A percentile compares a stretch with the other conserved stretches of the same genome.
Evolutionary conservation across 768 basidiomycete species (phyloP).

Genomic region (Serendipita indica): DNA sequence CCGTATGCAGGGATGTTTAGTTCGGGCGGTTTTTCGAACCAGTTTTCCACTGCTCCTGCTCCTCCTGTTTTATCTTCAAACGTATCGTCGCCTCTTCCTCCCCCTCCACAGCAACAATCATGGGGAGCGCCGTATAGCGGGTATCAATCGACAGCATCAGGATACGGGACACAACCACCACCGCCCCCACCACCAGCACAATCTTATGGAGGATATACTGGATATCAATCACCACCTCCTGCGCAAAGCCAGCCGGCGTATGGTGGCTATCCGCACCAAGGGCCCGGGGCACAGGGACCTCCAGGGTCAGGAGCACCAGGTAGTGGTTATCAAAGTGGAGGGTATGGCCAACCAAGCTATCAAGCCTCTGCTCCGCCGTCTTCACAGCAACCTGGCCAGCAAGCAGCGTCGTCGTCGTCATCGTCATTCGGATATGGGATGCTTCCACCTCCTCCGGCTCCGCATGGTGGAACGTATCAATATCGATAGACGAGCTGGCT

Average conservation of each 20-base stretch:
- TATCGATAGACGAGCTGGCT: no score
- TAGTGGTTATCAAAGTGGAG: no score
- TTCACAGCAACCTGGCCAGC: no score
- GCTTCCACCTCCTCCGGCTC: no score
- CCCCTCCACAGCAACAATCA: slow-evolving; percentile 11
- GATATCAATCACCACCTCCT: no score
- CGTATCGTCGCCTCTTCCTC: slow-evolving; percentile 7
- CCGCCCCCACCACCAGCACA: slow-evolving; percentile 5
- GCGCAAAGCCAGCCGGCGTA: background rate
- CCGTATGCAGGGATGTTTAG: slow-evolving; percentile 15
- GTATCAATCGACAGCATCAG: background rate
- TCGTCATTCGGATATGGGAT: no score
- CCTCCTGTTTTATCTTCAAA: slow-evolving; percentile 11
- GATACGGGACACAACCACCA: background rate
- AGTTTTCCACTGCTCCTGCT: background rate
- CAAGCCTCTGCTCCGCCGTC: no score
- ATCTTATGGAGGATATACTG: no score
- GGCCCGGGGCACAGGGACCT: no score
- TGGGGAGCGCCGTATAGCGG: background rate
- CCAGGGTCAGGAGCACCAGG: slow-evolving; percentile 2
- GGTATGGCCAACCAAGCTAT: no score
- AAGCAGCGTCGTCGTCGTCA: no score
- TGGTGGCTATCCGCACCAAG: background rate
- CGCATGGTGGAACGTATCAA: no score
- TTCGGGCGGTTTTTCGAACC: slow-evolving; percentile 10